Conservation (phyloP, 306 rosid species). For the Fagus crenata region DNA sequence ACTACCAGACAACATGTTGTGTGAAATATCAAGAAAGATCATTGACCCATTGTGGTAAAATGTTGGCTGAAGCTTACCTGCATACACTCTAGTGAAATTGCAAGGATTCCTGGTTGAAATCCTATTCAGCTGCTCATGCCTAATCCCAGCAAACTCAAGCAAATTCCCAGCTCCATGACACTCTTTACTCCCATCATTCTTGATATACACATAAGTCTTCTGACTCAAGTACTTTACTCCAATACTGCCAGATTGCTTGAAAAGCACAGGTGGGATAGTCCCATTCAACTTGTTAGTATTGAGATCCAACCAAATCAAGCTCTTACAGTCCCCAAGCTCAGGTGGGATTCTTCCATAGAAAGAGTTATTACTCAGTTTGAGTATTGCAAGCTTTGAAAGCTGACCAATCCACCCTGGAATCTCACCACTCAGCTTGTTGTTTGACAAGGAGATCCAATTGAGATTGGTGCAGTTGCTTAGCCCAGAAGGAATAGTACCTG, state of each 20-base stretch:
- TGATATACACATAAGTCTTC: slow-evolving; percentile 72
- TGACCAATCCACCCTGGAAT: slow-evolving; percentile 74
- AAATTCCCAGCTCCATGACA: slow-evolving; percentile 97
- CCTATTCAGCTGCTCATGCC: slow-evolving; percentile 46
- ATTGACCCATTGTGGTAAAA: slow-evolving; percentile 78
- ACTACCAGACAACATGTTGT: slow-evolving; percentile 68
- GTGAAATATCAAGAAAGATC: slow-evolving; percentile 83
- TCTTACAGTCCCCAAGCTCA: slow-evolving; percentile 82
- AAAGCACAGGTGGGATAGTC: slow-evolving; percentile 59
- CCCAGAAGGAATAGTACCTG: slow-evolving; percentile 66
- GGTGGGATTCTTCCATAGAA: slow-evolving; percentile 65
- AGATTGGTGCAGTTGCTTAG: slow-evolving; percentile 69
- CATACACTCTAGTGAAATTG: slow-evolving; percentile 91
- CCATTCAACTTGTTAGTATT: slow-evolving; percentile 71
- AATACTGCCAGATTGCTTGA: slow-evolving; percentile 80
- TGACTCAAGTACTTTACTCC: slow-evolving; percentile 62
- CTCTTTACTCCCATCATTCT: slow-evolving; percentile 87
- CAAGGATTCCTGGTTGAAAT: slow-evolving; percentile 82
- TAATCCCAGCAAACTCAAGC: slow-evolving; percentile 89
- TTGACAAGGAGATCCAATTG: slow-evolving; percentile 88
- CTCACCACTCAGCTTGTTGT: slow-evolving; percentile 66
- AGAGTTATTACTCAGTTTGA: slow-evolving; percentile 84
- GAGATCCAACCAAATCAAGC: slow-evolving; percentile 93
- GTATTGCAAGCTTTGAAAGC: slow-evolving; percentile 62
- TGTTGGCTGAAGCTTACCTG: slow-evolving; percentile 67